A percentile compares a stretch with the other conserved stretches of the same genome.
Conservation (phyloP, 495 filamentous ascomycete species). For the Neurospora sp. region DNA sequence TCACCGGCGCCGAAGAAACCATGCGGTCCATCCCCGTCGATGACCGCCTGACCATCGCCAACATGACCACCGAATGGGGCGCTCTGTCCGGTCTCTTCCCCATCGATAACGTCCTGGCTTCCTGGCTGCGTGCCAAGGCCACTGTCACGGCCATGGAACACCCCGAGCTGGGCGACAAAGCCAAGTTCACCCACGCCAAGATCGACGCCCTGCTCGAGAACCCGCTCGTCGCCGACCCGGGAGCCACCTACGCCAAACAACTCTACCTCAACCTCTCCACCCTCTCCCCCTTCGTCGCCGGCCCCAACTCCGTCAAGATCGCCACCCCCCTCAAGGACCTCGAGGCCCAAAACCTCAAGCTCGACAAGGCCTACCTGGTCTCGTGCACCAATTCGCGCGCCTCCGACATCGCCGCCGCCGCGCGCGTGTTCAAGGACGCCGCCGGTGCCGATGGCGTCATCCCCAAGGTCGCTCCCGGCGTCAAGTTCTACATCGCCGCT, state of each 20-base stretch:
- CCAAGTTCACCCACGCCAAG: slow-evolving; percentile 49
- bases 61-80: slow-evolving; percentile 97
- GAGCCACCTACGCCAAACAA: slow-evolving; percentile 72
- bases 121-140: slow-evolving; percentile 74
- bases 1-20: slow-evolving; percentile 70
- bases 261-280: slow-evolving; percentile 72
- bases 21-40: slow-evolving; percentile 67
- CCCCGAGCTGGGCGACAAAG: slow-evolving; percentile 32
- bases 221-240: slow-evolving; percentile 60
- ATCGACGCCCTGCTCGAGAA: slow-evolving; percentile 65
- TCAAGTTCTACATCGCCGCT: slow-evolving; percentile 86
- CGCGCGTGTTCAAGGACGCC: slow-evolving; percentile 76
- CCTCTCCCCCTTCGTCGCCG: slow-evolving; percentile 77
- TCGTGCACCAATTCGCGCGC: slow-evolving; percentile 84
- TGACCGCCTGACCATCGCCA: slow-evolving; percentile 73
- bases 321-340: slow-evolving; percentile 72
- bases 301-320: slow-evolving; percentile 87
- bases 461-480: slow-evolving; percentile 67
- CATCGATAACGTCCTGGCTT: slow-evolving; percentile 60
- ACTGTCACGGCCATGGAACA: slow-evolving; percentile 48
- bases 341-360: slow-evolving; percentile 55
- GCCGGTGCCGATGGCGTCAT: slow-evolving; percentile 41
- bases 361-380: slow-evolving; percentile 84
- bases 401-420: slow-evolving; percentile 75
- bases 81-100: slow-evolving; percentile 72